phyloP scores from a whole-genome alignment of 768 basidiomycete genomes.

The Macrolepiota albuminosa region DNA sequence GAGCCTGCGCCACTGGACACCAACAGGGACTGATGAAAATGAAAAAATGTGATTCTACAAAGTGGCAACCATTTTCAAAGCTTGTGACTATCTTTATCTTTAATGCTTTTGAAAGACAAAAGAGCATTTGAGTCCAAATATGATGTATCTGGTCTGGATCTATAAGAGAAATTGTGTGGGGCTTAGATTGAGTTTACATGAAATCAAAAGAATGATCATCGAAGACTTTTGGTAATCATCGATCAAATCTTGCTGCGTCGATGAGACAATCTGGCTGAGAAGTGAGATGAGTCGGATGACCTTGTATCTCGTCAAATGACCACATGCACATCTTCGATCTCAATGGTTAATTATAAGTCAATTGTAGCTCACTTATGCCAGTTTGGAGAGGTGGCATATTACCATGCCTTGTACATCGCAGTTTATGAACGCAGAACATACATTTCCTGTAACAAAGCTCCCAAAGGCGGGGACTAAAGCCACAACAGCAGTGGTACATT shows the following conservation, averaged over 20 bases:
- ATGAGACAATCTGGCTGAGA: neutral
- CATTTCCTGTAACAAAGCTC: neutral
- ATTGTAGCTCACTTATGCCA: too few relatives aligned
- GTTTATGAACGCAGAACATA: neutral
- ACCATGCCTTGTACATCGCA: neutral
- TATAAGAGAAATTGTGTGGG: too few relatives aligned
- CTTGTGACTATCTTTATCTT: neutral
- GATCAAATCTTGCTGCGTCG: neutral
- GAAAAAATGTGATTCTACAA: neutral
- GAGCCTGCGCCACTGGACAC: slow-evolving; percentile 17
- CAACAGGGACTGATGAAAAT: neutral
- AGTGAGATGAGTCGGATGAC: neutral
- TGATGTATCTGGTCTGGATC: neutral
- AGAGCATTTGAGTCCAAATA: neutral
- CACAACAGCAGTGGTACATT: neutral
- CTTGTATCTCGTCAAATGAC: neutral
- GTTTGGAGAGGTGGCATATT: neutral
- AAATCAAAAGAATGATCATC: too few relatives aligned
- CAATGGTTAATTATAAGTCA: neutral
- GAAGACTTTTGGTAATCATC: neutral
- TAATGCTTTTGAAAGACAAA: neutral
- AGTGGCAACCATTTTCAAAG: neutral
- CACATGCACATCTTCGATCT: too few relatives aligned
- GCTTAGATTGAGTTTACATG: too few relatives aligned
- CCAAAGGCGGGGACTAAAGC: neutral